These are phyloP conservation scores for Phytophthora aleatoria DNA, from an alignment of 352 stramenopile genomes.

Conservation along the genomic window DNA sequence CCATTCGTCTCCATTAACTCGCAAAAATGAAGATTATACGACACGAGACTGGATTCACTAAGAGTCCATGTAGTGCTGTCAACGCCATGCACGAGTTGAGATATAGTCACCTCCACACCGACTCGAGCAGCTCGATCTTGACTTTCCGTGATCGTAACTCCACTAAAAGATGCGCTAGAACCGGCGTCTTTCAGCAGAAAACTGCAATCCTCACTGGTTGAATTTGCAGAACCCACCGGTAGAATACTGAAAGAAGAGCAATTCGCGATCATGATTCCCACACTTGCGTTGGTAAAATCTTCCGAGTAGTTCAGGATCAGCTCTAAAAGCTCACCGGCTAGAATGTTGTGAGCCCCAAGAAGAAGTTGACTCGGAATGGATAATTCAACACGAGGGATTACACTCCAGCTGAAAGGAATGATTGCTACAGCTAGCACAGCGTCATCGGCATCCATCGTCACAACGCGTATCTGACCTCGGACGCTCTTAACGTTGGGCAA, in stretches of 20 bases:
- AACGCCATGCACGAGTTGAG: conserved; percentile 4
- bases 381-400: conserved; percentile 7
- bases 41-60: conserved; percentile 4
- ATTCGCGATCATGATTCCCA: conserved; percentile 20
- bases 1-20: background rate
- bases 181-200: conserved; percentile 20
- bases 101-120: conserved; percentile 3
- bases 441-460: background rate
- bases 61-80: conserved; percentile 3
- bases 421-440: background rate
- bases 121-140: conserved; percentile 4
- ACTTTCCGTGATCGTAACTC: conserved; percentile 11
- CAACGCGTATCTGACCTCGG: conserved; percentile 7
- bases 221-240: conserved; percentile 3
- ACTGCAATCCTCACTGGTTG: conserved; percentile 13
- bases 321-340: conserved; percentile 9
- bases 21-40: conserved; percentile 26
- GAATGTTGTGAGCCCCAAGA: conserved; percentile 13
- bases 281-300: background rate
- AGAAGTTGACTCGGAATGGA: conserved; percentile 11
- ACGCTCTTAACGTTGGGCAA: background rate
- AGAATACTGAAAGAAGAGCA: conserved; percentile 16
- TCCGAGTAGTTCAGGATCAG: conserved; percentile 16
- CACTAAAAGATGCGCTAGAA: conserved; percentile 3
- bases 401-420: conserved; percentile 19